A percentile compares a stretch with the other conserved stretches of the same genome.
phyloP scores from a whole-genome alignment of 2,329 filamentous ascomycete genomes.

The Hypoxylon sp. region DNA sequence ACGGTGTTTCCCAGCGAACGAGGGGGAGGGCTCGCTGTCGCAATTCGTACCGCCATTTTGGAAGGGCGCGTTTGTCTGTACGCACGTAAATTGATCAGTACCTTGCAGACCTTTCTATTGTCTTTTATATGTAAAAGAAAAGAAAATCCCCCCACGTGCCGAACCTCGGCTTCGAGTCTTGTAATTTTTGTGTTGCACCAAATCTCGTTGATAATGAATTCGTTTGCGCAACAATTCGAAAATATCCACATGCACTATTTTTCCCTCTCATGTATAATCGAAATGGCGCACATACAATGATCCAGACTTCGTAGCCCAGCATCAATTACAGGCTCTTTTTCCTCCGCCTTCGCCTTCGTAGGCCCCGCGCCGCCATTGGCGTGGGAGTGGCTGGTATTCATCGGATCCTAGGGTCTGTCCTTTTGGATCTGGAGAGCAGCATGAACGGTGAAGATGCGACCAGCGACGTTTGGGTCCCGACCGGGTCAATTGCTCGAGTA shows the following conservation, averaged over 20 bases:
- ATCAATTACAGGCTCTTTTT: constrained; percentile 63
- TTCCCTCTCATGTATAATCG: constrained; percentile 4
- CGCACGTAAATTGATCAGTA: constrained; percentile 18
- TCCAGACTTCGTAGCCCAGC: constrained; percentile 86
- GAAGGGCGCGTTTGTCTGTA: constrained; percentile 84
- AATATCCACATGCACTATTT: background rate
- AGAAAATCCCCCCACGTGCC: constrained; percentile 13
- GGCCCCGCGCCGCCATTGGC: constrained; percentile 37
- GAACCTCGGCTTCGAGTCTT: constrained; percentile 1
- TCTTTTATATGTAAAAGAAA: background rate
- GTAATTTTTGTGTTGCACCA: constrained; percentile 10
- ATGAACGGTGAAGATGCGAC: constrained; percentile 44
- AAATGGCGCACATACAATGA: constrained; percentile 72
- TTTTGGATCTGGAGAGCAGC: constrained; percentile 31
- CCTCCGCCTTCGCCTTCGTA: constrained; percentile 35
- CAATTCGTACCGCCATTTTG: constrained; percentile 88
- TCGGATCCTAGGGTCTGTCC: constrained; percentile 47
- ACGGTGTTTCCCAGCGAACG: constrained; percentile 94
- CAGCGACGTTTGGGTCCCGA: constrained; percentile 49
- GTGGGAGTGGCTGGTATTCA: constrained; percentile 54
- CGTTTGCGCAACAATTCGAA: constrained; percentile 13
- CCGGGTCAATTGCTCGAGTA: constrained; percentile 32
- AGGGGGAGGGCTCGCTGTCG: constrained; percentile 87
- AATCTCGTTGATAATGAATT: background rate
- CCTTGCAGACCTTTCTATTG: constrained; percentile 1